Evolutionary conservation across 2,329 filamentous ascomycete species (phyloP), one percentile per base, ranked within the genome.

Genomic region (Neofusicoccum kwambonambiense): DNA sequence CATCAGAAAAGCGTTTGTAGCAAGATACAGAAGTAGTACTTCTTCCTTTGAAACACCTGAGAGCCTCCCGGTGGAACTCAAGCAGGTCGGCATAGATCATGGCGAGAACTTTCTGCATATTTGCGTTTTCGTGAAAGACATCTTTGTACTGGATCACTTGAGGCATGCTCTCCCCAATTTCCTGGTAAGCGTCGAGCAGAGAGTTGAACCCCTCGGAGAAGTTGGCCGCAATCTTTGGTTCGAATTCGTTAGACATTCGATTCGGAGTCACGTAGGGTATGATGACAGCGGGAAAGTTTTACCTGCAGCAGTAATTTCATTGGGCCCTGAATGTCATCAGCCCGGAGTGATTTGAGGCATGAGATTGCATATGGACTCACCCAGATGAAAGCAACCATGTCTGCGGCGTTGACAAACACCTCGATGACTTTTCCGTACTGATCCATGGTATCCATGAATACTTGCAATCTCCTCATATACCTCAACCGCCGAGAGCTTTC

Each of bases 21-120:
- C n/a, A 17, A 7, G 42, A 50, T 35, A 31, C 71, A 68, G 8
- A 9, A 4, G 17, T 34, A 31, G 6, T 51, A 74, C 70, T 67
- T 64, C 67, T 64, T 12, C 68, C 44, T 60, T 66, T 70, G 60
- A 76, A 71, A 15, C 72, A 72, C 37, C 70, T 67, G 49, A 79
- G 65, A 0, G 76, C 74, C 37, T 70, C 65, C 27, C 68, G 66
- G 64, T 80, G 78, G 62, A 81, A 81, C 2, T 76, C 73, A 0
- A 81, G 69, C 78, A 72, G 75, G 57, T 80, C 78, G 5, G 69
- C 67, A 51, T 77, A 80, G 5, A 80, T 76, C 15, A 74, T 17
- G 19, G 67, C 70, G 3, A 81, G 69, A 6, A 76, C 70, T 1
- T 66, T 54, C 4, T 67, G 64, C 71, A 81, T 74, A 13, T 76